Conservation (phyloP, 2,329 filamentous ascomycete species). For the Fusarium neocosmosporiellum region DNA sequence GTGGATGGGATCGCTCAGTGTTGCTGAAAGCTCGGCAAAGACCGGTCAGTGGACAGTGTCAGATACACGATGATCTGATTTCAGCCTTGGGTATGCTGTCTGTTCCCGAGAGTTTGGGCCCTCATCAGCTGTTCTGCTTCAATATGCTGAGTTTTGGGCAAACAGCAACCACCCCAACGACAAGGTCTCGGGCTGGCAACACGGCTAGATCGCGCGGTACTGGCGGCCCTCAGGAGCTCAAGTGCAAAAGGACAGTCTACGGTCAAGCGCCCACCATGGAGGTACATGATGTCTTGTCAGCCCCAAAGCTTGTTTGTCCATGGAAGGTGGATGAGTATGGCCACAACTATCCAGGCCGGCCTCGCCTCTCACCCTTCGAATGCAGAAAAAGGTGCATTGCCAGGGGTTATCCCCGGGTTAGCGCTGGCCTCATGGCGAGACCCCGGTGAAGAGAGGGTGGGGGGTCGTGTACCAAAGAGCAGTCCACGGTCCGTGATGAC, state of each 20-base stretch:
- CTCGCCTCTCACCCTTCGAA: conserved; percentile 15
- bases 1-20: background rate
- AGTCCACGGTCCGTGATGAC: background rate
- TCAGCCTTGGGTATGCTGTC: background rate
- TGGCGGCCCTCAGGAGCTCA: background rate
- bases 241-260: background rate
- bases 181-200: background rate
- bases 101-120: background rate
- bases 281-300: background rate
- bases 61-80: background rate
- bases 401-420: conserved; percentile 2
- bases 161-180: background rate
- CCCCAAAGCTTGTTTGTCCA: background rate
- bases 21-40: background rate
- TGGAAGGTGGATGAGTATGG: conserved; percentile 1
- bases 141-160: background rate
- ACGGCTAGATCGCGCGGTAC: background rate
- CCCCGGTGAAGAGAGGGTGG: conserved; percentile 22
- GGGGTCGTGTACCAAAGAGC: conserved; percentile 11
- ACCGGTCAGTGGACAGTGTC: background rate
- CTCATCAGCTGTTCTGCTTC: background rate
- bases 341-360: background rate
- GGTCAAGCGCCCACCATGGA: background rate
- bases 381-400: conserved; percentile 17
- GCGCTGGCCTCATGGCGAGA: conserved; percentile 19